phyloP scores from a whole-genome alignment of 129 eudicot species.

The Smallanthus sonchifolius region DNA sequence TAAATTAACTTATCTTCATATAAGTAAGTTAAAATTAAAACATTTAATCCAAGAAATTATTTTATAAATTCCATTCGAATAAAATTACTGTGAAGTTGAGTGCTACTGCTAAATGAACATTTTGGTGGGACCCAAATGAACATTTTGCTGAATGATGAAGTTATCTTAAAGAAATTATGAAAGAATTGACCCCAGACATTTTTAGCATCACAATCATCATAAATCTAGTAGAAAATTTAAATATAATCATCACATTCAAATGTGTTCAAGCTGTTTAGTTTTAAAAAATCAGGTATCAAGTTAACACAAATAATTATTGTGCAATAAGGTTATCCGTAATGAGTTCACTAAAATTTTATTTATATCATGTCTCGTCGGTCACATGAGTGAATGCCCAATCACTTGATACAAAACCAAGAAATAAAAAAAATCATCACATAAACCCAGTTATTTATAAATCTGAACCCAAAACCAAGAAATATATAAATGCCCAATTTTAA shows the following conservation, averaged over 20 bases:
- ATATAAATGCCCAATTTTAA: too few relatives aligned
- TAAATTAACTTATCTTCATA: neutral
- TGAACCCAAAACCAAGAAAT: too few relatives aligned
- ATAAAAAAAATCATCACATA: too few relatives aligned
- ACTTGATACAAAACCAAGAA: too few relatives aligned
- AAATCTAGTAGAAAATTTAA: neutral
- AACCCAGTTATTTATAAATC: too few relatives aligned
- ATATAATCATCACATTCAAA: conserved; percentile 14
- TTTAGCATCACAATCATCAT: conserved; percentile 26
- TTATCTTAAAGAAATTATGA: conserved; percentile 23
- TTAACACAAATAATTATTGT: neutral
- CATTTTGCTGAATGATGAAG: conserved; percentile 32
- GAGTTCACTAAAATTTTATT: too few relatives aligned
- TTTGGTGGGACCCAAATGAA: conserved; percentile 21
- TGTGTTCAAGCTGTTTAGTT: neutral
- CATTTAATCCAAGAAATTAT: neutral
- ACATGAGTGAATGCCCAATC: too few relatives aligned
- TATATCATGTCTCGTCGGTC: too few relatives aligned
- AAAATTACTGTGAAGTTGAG: neutral
- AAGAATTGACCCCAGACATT: conserved; percentile 14
- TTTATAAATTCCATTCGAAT: neutral
- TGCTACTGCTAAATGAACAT: neutral
- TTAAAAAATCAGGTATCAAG: neutral
- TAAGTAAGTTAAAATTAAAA: neutral
- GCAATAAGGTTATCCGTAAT: too few relatives aligned